phyloP scores from a whole-genome alignment of 2,329 filamentous ascomycete species.

The Colletotrichum graminicola region DNA sequence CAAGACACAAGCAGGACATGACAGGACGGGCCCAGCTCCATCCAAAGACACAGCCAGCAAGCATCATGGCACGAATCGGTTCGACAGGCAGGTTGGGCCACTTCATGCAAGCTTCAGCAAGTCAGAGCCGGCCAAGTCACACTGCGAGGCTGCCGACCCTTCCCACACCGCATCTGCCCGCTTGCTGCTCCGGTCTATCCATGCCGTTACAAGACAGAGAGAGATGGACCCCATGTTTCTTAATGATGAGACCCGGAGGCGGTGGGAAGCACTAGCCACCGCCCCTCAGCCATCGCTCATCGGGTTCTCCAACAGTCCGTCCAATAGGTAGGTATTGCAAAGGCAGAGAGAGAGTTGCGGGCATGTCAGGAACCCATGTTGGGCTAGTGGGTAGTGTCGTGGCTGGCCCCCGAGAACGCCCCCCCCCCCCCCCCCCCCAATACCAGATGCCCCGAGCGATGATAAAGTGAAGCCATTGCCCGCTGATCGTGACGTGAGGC shows the following conservation, averaged over 20 bases:
- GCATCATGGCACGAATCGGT: conserved; percentile 13
- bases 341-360: neutral
- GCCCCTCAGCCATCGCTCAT: neutral
- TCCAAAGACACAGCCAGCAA: conserved; percentile 1
- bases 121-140: conserved; percentile 42
- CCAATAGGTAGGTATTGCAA: no score
- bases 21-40: neutral
- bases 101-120: conserved; percentile 39
- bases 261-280: conserved; percentile 19
- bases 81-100: conserved; percentile 21
- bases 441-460: conserved; percentile 17
- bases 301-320: no score
- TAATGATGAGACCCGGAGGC: conserved; percentile 17
- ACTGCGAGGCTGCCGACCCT: conserved; percentile 14
- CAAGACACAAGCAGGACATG: neutral
- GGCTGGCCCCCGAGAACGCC: no score
- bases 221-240: conserved; percentile 8
- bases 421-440: no score
- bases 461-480: conserved; percentile 24
- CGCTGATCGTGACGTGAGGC: conserved; percentile 29
- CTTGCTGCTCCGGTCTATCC: conserved; percentile 9
- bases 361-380: conserved; percentile 11
- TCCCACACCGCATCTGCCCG: conserved; percentile 36
- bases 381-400: neutral
- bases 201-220: no score